Percentiles rank a stretch among this genome's conserved stretches.
phyloP scores from a whole-genome alignment of 495 filamentous ascomycete genomes.

The Aspergillus wentii region DNA sequence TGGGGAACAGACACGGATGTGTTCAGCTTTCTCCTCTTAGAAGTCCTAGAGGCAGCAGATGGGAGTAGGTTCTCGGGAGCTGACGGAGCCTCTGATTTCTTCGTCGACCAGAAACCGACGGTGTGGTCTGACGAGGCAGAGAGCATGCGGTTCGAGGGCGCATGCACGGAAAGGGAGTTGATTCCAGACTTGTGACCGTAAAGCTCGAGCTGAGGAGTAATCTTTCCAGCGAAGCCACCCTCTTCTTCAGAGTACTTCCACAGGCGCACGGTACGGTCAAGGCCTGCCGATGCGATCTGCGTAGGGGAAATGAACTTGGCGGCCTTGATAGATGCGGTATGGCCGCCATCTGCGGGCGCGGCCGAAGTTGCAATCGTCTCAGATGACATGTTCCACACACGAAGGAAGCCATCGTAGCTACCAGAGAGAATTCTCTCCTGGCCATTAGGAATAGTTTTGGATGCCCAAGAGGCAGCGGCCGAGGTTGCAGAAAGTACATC shows the following conservation, averaged over 20 bases:
- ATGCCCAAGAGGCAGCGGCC: slow-evolving; percentile 53
- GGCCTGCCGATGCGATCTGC: slow-evolving; percentile 71
- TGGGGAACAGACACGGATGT: slow-evolving; percentile 59
- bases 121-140: slow-evolving; percentile 76
- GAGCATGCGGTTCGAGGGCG: slow-evolving; percentile 68
- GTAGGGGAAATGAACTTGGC: slow-evolving; percentile 74
- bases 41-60: slow-evolving; percentile 45
- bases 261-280: slow-evolving; percentile 77
- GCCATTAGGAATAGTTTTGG: slow-evolving; percentile 33
- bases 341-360: slow-evolving; percentile 58
- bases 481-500: slow-evolving; percentile 72
- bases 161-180: slow-evolving; percentile 74
- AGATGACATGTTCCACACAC: slow-evolving; percentile 85
- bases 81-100: slow-evolving; percentile 65
- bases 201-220: slow-evolving; percentile 75
- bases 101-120: slow-evolving; percentile 79
- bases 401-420: slow-evolving; percentile 81
- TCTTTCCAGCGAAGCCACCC: slow-evolving; percentile 52
- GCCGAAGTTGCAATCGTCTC: slow-evolving; percentile 68
- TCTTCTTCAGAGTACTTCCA: slow-evolving; percentile 77
- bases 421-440: slow-evolving; percentile 77
- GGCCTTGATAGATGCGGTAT: slow-evolving; percentile 70
- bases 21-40: slow-evolving; percentile 76
- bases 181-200: slow-evolving; percentile 77
- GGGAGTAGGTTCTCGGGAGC: slow-evolving; percentile 63